phyloP scores from a whole-genome alignment of 2,329 filamentous ascomycete genomes.

The Fusarium hainanense region DNA sequence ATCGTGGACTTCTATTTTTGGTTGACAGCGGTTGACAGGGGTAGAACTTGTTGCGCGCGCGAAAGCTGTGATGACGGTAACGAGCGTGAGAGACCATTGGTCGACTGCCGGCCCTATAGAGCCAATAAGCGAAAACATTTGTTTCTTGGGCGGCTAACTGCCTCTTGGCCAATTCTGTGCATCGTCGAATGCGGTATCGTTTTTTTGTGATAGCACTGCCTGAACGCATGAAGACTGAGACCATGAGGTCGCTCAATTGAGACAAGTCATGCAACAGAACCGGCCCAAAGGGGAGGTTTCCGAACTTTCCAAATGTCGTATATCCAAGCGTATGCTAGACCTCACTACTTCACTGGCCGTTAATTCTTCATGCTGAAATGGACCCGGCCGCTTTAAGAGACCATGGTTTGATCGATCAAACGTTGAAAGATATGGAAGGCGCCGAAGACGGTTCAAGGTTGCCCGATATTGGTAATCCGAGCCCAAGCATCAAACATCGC shows the following conservation, averaged over 20 bases:
- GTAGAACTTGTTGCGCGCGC: constrained; percentile 52
- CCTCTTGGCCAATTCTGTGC: constrained; percentile 33
- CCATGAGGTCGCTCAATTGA: constrained; percentile 40
- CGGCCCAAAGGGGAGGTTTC: constrained; percentile 27
- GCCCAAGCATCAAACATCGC: background rate
- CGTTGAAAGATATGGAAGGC: constrained; percentile 16
- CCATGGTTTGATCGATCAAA: constrained; percentile 37
- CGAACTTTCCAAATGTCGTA: constrained; percentile 25
- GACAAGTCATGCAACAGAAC: constrained; percentile 41
- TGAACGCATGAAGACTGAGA: constrained; percentile 40
- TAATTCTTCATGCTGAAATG: constrained; percentile 17
- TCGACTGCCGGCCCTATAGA: constrained; percentile 7
- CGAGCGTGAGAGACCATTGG: constrained; percentile 46
- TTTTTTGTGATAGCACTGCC: constrained; percentile 41
- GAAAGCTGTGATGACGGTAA: constrained; percentile 45
- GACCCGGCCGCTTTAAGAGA: constrained; percentile 13
- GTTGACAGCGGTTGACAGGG: constrained; percentile 44
- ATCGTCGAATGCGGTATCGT: constrained; percentile 15
- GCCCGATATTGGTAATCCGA: background rate
- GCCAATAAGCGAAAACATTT: constrained; percentile 37
- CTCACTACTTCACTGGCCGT: constrained; percentile 17
- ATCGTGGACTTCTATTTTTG: constrained; percentile 52
- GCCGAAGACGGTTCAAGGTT: constrained; percentile 8
- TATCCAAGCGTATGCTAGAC: constrained; percentile 1
- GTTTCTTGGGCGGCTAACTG: constrained; percentile 45